These are phyloP conservation scores for Anisodus tanguticus DNA, from an alignment of 257 asterid genomes.

Conservation along the genomic window DNA sequence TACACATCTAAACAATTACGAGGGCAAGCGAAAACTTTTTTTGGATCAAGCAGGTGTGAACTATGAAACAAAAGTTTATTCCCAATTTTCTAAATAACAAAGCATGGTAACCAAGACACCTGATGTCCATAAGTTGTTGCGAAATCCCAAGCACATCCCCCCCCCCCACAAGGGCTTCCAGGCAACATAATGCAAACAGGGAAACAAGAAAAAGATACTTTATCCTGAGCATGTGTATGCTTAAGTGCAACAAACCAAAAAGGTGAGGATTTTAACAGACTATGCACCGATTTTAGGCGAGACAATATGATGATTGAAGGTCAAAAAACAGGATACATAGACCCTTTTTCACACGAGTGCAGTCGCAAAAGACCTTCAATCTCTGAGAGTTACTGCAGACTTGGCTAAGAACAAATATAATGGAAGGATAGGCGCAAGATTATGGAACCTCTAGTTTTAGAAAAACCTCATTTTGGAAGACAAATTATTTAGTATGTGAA, in stretches of 20 bases:
- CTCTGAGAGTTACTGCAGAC: not conserved
- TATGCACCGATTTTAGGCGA: not conserved
- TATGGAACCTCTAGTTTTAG: not conserved
- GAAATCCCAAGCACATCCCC: not conserved
- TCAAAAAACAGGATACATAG: not conserved
- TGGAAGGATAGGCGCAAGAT: not conserved
- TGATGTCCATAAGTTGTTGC: not conserved
- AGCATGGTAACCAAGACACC: conserved; percentile 7
- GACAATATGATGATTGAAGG: not conserved
- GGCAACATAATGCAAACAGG: conserved; percentile 19
- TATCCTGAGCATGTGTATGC: not conserved
- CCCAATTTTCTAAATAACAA: not conserved
- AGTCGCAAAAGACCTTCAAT: not conserved
- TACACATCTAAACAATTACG: conserved; percentile 17
- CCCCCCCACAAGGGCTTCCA: not conserved
- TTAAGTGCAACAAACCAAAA: not conserved
- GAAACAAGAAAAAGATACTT: conserved; percentile 4
- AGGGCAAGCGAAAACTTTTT: not conserved
- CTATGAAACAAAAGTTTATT: not conserved
- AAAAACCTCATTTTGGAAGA: not conserved
- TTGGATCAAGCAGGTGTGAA: not conserved
- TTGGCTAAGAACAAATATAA: not conserved
- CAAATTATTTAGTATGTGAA: not conserved
- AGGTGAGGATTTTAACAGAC: not conserved
- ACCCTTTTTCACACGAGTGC: not conserved